A percentile compares a stretch with the other conserved stretches of the same genome.
phyloP scores from a whole-genome alignment of 768 basidiomycete genomes.

The Suillus placidus region DNA sequence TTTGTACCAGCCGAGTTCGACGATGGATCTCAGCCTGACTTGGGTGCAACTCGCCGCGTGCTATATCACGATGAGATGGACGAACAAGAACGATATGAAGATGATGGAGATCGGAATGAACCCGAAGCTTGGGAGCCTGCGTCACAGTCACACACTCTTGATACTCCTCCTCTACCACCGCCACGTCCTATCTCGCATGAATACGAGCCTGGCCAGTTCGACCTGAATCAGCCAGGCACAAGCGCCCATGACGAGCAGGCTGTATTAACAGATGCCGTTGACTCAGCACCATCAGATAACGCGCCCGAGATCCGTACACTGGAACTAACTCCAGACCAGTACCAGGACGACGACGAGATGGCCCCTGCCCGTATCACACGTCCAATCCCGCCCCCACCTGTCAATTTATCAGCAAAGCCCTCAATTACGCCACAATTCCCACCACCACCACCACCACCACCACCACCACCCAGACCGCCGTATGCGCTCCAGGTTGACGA shows the following conservation, averaged over 20 bases:
- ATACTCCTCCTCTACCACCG: neutral
- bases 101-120: neutral
- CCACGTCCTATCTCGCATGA: neutral
- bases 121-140: neutral
- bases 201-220: neutral
- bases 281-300: neutral
- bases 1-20: conserved; percentile 10
- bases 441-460: conserved; percentile 22
- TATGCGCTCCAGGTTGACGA: conserved; percentile 23
- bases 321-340: neutral
- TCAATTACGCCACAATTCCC: conserved; percentile 19
- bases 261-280: neutral
- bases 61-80: conserved; percentile 1
- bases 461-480: conserved; percentile 19
- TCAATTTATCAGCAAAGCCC: conserved; percentile 27
- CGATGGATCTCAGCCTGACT: conserved; percentile 10
- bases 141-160: neutral
- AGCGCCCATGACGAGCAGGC: neutral
- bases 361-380: conserved; percentile 35
- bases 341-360: conserved; percentile 29
- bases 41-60: conserved; percentile 5
- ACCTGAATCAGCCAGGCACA: neutral
- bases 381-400: conserved; percentile 37
- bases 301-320: neutral
- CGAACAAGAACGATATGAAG: neutral